phyloP scores from a whole-genome alignment of 345 rosid species.

The Melaleuca alternifolia region DNA sequence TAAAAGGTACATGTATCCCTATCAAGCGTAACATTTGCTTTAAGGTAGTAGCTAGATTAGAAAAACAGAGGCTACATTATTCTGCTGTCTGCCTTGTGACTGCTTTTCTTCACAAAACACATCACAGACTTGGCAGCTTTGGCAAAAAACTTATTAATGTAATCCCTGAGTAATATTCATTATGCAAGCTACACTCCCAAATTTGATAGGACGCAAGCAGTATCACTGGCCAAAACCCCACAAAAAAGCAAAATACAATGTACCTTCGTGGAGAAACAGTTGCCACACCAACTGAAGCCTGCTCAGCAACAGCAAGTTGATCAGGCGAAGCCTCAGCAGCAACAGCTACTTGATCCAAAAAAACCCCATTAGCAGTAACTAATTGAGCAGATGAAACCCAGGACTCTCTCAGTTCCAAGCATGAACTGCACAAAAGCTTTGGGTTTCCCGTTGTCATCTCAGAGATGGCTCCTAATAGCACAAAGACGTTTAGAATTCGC shows the following conservation, averaged over 20 bases:
- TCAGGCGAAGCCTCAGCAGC: not conserved
- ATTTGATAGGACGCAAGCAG: not conserved
- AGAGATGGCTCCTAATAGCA: constrained; percentile 23
- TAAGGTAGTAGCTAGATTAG: not conserved
- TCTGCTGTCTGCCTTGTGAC: not conserved
- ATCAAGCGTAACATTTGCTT: not conserved
- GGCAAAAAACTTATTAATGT: not conserved
- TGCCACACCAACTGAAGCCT: not conserved
- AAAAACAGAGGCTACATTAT: not conserved
- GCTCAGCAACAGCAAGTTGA: not conserved
- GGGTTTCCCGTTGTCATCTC: constrained; percentile 18
- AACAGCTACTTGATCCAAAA: not conserved
- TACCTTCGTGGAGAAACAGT: not conserved
- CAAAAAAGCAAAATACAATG: not conserved
- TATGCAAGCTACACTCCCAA: not conserved
- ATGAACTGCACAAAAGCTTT: constrained; percentile 39
- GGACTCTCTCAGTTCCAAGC: constrained; percentile 34
- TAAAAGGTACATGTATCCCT: not conserved
- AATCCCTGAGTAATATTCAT: not conserved
- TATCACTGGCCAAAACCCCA: not conserved
- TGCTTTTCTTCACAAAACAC: not conserved
- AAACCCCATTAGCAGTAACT: constrained; percentile 1
- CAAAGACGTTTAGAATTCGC: not conserved
- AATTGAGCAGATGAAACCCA: constrained; percentile 11
- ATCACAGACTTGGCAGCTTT: not conserved